Percentiles rank a stretch among this genome's conserved stretches.
Conservation (phyloP, 345 rosid species). For the Iberis pinnata region DNA sequence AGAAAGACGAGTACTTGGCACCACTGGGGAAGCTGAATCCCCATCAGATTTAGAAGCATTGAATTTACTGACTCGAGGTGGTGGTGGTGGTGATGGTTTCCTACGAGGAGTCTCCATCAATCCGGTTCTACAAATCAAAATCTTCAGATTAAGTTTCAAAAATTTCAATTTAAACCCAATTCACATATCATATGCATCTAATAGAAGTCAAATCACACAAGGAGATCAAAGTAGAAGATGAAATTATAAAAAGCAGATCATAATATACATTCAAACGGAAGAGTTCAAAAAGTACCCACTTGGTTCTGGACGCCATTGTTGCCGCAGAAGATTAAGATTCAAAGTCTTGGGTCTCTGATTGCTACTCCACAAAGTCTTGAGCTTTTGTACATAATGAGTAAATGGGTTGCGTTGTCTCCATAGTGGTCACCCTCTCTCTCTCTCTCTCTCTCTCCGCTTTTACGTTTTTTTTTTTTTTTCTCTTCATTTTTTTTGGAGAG, state of each 20-base stretch:
- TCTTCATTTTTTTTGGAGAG: too few species aligned
- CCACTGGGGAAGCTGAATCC: conserved; percentile 48
- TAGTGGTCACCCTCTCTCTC: too few species aligned
- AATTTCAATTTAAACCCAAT: too few species aligned
- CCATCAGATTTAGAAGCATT: conserved; percentile 47
- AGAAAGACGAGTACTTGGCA: conserved; percentile 53
- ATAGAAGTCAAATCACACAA: too few species aligned
- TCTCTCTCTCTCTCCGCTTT: too few species aligned
- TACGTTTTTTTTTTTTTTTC: too few species aligned
- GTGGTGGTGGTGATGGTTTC: conserved; percentile 64
- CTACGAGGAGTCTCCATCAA: conserved; percentile 68
- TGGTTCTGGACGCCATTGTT: conserved; percentile 30
- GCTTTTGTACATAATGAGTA: conserved; percentile 27
- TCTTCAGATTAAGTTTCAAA: too few species aligned
- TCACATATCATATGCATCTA: conserved; percentile 6
- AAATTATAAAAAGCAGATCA: background rate
- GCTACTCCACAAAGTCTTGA: conserved; percentile 14
- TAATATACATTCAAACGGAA: too few species aligned
- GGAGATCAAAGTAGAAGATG: background rate
- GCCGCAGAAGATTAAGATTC: conserved; percentile 4
- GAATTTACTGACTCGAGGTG: conserved; percentile 51
- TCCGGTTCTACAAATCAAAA: conserved; percentile 69
- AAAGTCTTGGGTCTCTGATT: conserved; percentile 5
- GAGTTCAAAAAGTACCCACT: conserved; percentile 18
- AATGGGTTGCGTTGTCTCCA: background rate